phyloP scores from a whole-genome alignment of 805 yeast species.

The Candida railenensis region DNA sequence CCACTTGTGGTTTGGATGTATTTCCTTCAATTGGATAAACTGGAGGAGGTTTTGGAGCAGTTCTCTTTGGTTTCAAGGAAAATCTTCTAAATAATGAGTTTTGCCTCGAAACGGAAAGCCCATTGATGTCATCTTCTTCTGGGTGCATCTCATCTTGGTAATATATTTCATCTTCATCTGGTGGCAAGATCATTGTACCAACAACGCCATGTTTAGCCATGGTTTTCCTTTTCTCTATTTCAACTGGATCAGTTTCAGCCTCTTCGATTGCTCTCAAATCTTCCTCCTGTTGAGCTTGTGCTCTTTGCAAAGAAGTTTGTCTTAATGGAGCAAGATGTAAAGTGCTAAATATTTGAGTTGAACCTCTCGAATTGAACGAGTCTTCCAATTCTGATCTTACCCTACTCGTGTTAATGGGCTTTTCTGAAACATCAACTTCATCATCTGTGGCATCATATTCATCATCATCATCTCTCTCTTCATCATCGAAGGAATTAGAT shows the following conservation, averaged over 20 bases:
- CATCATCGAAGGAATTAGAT: not conserved
- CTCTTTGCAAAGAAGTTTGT: constrained; percentile 1
- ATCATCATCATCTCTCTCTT: not conserved
- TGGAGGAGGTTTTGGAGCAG: constrained; percentile 38
- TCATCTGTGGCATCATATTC: not conserved
- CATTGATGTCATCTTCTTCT: not conserved
- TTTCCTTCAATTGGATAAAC: constrained; percentile 11
- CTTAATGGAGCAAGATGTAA: constrained; percentile 12
- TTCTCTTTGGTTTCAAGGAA: constrained; percentile 37
- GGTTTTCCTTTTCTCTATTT: constrained; percentile 3
- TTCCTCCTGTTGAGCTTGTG: not conserved
- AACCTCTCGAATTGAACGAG: constrained; percentile 19
- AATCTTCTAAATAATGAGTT: constrained; percentile 21
- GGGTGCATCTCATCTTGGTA: constrained; percentile 1
- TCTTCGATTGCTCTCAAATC: not conserved
- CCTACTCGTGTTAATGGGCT: constrained; percentile 1
- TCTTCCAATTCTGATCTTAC: constrained; percentile 5
- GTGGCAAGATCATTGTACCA: constrained; percentile 1
- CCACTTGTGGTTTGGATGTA: constrained; percentile 6
- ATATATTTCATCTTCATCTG: constrained; percentile 1
- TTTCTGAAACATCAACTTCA: constrained; percentile 4
- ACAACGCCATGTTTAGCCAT: constrained; percentile 5
- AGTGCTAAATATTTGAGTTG: constrained; percentile 33
- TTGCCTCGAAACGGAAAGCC: not conserved
- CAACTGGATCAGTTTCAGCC: not conserved